A percentile compares a stretch with the other conserved stretches of the same genome.
These are phyloP conservation scores for Ustilago loliicola DNA, from an alignment of 1,284 basidiomycete species.

Conservation along the genomic window DNA sequence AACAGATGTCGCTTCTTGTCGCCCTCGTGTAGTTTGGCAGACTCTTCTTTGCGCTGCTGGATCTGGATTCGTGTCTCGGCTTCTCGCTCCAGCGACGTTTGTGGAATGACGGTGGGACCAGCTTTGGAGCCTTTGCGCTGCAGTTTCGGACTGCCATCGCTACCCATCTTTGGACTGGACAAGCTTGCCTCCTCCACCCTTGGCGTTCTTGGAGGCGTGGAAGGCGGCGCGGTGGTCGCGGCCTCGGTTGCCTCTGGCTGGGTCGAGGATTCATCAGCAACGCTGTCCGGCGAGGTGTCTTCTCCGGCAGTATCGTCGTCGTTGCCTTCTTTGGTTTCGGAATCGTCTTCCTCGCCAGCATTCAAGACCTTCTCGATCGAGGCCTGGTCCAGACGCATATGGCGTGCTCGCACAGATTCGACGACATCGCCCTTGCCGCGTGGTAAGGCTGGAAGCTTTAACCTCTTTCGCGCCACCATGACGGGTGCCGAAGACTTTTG, in stretches of 20 bases:
- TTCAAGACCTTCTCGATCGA: conserved; percentile 64
- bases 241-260: background rate
- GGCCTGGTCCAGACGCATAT: conserved; percentile 68
- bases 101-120: conserved; percentile 30
- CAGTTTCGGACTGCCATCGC: conserved; percentile 31
- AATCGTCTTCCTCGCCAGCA: conserved; percentile 26
- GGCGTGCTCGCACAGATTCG: conserved; percentile 60
- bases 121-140: conserved; percentile 40
- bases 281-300: conserved; percentile 23
- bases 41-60: conserved; percentile 45
- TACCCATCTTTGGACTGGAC: background rate
- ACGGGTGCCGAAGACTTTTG: conserved; percentile 91
- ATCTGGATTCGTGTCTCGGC: conserved; percentile 42
- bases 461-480: conserved; percentile 75
- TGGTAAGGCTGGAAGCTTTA: conserved; percentile 65
- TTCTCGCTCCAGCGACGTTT: conserved; percentile 42
- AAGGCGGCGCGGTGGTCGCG: background rate
- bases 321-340: conserved; percentile 14
- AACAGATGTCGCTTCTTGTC: conserved; percentile 34
- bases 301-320: conserved; percentile 11
- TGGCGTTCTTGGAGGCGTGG: conserved; percentile 6
- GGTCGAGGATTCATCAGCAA: background rate
- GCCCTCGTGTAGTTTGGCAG: conserved; percentile 40
- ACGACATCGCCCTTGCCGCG: conserved; percentile 68
- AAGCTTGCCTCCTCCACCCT: conserved; percentile 2